These are phyloP conservation scores for Pistacia atlantica DNA, from an alignment of 345 rosid species.

Conservation along the genomic window DNA sequence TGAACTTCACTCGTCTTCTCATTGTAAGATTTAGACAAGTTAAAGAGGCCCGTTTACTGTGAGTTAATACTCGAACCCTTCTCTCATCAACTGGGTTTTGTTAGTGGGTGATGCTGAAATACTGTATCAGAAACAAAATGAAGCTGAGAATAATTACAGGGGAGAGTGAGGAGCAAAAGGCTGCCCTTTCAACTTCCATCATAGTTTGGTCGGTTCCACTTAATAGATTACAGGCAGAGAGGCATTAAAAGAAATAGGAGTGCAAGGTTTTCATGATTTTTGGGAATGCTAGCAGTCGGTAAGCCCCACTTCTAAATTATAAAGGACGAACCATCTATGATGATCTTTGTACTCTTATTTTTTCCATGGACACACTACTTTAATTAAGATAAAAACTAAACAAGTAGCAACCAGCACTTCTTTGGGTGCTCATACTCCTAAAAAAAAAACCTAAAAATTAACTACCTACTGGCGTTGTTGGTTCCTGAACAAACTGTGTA, in stretches of 20 bases:
- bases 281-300: constrained; percentile 18
- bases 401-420: constrained; percentile 24
- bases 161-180: constrained; percentile 24
- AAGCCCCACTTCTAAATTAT: constrained; percentile 35
- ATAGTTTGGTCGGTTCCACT: constrained; percentile 35
- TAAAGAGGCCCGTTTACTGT: background rate
- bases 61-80: background rate
- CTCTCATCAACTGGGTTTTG: constrained; percentile 1
- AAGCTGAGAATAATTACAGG: constrained; percentile 18
- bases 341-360: constrained; percentile 27
- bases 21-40: constrained; percentile 1
- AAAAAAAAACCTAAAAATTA: background rate
- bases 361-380: background rate
- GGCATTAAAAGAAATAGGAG: constrained; percentile 29
- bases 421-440: constrained; percentile 13
- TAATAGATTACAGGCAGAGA: background rate
- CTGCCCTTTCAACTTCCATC: constrained; percentile 31
- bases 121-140: constrained; percentile 17
- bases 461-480: constrained; percentile 20
- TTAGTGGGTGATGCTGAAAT: constrained; percentile 13
- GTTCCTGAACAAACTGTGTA: constrained; percentile 30
- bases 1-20: constrained; percentile 10
- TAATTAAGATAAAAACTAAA: background rate
- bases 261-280: constrained; percentile 40
- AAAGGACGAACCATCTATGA: constrained; percentile 5